Evolutionary conservation across 768 basidiomycete species (phyloP).

Genomic region (Royoungia palumana): DNA sequence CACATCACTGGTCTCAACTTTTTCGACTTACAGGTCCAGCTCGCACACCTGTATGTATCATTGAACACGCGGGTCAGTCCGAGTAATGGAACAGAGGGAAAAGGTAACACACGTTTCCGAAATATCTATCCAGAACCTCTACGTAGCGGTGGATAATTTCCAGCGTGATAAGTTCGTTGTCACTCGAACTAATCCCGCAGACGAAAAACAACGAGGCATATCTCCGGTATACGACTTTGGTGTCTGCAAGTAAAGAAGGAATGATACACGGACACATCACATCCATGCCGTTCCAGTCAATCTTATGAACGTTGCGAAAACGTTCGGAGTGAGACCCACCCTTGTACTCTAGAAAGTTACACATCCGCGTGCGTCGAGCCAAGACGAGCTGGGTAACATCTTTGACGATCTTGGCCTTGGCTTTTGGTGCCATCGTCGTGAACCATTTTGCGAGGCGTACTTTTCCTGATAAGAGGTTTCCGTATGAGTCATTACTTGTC

Average conservation of each 20-base stretch:
- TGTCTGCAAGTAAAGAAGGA: slow-evolving; percentile 40
- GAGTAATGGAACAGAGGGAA: no score
- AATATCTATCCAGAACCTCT: slow-evolving; percentile 73
- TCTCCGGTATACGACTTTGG: slow-evolving; percentile 90
- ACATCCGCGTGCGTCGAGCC: slow-evolving; percentile 85
- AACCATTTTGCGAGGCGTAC: slow-evolving; percentile 97
- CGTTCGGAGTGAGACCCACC: slow-evolving; percentile 43
- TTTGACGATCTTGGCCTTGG: slow-evolving; percentile 88
- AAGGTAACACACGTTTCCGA: slow-evolving; percentile 38
- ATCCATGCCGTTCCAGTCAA: slow-evolving; percentile 16
- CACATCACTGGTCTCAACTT: neutral
- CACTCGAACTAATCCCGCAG: slow-evolving; percentile 72
- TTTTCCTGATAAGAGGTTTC: slow-evolving; percentile 57
- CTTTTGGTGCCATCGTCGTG: slow-evolving; percentile 73
- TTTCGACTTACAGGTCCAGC: slow-evolving; percentile 71
- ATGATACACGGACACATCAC: neutral
- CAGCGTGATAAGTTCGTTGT: slow-evolving; percentile 90
- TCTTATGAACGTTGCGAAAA: slow-evolving; percentile 17
- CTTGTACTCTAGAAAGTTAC: slow-evolving; percentile 96
- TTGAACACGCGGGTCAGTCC: neutral
- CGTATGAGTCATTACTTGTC: slow-evolving; percentile 8
- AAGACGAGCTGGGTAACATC: slow-evolving; percentile 93
- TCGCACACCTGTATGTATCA: slow-evolving; percentile 66
- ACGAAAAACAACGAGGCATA: slow-evolving; percentile 97
- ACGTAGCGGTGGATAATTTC: slow-evolving; percentile 95